Conservation (phyloP, 192 early-diverging fungal species). For the Podila clonocystis region DNA sequence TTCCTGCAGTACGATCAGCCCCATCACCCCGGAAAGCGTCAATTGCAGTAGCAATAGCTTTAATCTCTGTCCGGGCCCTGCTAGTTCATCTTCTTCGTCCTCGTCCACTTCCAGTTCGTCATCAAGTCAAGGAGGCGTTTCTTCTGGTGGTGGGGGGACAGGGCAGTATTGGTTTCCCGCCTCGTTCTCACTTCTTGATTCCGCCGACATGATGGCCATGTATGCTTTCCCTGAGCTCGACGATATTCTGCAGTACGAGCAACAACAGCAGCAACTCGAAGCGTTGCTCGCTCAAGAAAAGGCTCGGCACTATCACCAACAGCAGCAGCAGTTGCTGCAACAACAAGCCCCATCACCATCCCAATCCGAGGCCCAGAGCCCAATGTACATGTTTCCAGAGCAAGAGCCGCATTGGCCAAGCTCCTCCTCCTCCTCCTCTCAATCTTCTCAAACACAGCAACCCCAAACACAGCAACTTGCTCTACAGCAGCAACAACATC, state of each 20-base stretch:
- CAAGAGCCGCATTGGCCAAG: no score
- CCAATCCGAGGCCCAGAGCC: no score
- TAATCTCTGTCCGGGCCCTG: background rate
- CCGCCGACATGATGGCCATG: conserved; percentile 3
- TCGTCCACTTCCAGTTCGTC: background rate
- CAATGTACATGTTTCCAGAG: no score
- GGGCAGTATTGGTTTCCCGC: background rate
- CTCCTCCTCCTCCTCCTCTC: background rate
- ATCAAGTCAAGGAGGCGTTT: background rate
- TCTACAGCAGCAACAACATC: background rate
- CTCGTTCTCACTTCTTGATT: background rate
- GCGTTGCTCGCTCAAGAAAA: background rate
- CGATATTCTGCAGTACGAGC: background rate
- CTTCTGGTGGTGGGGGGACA: no score
- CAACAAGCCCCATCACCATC: no score
- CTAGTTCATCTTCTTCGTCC: background rate
- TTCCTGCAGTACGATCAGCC: background rate
- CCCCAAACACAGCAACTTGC: background rate
- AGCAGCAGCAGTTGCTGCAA: background rate
- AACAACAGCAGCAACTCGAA: background rate
- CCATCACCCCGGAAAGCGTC: background rate
- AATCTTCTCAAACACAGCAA: background rate
- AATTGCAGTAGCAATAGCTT: background rate
- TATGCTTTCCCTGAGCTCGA: background rate
- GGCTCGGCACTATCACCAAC: background rate